Conservation (phyloP, 2,329 filamentous ascomycete genomes). For the Penicillium palitans region DNA sequence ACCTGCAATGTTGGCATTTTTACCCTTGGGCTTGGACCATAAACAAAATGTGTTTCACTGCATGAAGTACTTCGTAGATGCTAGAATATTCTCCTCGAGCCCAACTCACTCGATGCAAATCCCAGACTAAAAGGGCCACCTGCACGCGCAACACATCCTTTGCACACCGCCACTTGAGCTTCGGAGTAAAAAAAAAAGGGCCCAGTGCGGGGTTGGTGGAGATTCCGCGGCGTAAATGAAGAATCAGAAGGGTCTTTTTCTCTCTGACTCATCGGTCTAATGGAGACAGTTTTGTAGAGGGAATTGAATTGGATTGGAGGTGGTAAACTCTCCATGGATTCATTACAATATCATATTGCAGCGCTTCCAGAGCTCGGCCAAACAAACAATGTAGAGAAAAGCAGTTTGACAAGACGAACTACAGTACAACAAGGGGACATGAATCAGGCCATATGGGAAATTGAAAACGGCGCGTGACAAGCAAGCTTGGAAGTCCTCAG, state of each 20-base stretch:
- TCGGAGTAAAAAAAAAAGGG: constrained; percentile 8
- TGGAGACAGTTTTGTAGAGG: too few species aligned
- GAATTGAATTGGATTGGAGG: not conserved
- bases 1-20: not conserved
- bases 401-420: not conserved
- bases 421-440: not conserved
- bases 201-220: constrained; percentile 19
- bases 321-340: not conserved
- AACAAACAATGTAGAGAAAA: not conserved
- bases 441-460: not conserved
- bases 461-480: not conserved
- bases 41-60: not conserved
- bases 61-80: not conserved
- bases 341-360: not conserved
- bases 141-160: constrained; percentile 20
- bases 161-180: constrained; percentile 28
- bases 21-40: not conserved
- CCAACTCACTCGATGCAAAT: not conserved
- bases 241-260: not conserved
- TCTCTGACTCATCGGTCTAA: constrained; percentile 11
- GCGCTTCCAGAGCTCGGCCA: not conserved
- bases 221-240: not conserved
- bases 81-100: not conserved
- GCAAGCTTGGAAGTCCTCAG: not conserved
- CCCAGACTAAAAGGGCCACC: constrained; percentile 9